A percentile compares a stretch with the other conserved stretches of the same genome.
Conservation (phyloP, 805 yeast species). For the Candida nonsorbophila region DNA sequence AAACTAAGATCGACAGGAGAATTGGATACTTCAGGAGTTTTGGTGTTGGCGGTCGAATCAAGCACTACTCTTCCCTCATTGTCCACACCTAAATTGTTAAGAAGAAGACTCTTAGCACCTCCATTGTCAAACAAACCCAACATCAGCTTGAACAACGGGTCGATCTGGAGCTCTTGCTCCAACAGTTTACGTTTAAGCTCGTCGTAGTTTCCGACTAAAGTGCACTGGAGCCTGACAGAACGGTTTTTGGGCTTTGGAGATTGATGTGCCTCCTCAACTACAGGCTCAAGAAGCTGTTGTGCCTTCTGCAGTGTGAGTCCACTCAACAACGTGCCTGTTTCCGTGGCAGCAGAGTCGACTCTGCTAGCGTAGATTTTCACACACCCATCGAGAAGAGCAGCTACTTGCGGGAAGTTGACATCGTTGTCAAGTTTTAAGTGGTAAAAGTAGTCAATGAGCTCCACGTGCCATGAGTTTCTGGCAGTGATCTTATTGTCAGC, state of each 20-base stretch:
- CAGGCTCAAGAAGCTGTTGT: conserved; percentile 5
- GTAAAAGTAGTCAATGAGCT: conserved; percentile 85
- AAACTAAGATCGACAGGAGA: background rate
- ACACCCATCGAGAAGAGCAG: conserved; percentile 33
- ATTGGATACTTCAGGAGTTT: conserved; percentile 10
- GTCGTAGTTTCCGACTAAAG: conserved; percentile 8
- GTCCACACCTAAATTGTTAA: conserved; percentile 20
- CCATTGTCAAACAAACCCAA: conserved; percentile 26
- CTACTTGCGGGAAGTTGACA: conserved; percentile 29
- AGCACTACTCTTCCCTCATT: conserved; percentile 17
- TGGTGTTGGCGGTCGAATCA: conserved; percentile 7
- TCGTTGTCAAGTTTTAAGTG: conserved; percentile 78
- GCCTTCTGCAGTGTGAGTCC: conserved; percentile 15
- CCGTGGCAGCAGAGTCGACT: conserved; percentile 32
- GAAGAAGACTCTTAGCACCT: conserved; percentile 22
- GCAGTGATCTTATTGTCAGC: conserved; percentile 64
- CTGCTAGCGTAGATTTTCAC: conserved; percentile 31
- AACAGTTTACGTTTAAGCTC: conserved; percentile 6
- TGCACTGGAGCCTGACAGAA: conserved; percentile 13
- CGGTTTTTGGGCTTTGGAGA: conserved; percentile 6
- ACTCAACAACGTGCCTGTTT: conserved; percentile 29
- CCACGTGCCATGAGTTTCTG: conserved; percentile 85
- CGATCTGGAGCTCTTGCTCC: conserved; percentile 24
- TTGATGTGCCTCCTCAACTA: conserved; percentile 12
- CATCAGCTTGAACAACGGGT: conserved; percentile 24